phyloP scores from a whole-genome alignment of 1,139 yeast species.

The Debaryomyces subglobosus region DNA sequence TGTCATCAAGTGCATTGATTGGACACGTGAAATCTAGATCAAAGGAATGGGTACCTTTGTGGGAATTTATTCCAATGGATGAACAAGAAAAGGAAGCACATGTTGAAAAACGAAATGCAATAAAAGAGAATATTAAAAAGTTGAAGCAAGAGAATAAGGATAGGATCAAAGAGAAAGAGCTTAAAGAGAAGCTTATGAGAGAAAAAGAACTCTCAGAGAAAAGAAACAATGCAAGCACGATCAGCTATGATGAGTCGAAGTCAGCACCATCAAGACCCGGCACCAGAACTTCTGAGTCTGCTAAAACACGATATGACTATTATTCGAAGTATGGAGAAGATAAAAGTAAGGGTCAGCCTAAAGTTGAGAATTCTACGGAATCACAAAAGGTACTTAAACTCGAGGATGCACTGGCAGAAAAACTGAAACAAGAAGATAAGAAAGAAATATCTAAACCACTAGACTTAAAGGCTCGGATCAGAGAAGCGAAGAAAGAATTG shows the following conservation, averaged over 20 bases:
- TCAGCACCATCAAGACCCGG: conserved; percentile 23
- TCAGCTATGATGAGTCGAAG: conserved; percentile 26
- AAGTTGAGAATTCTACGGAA: conserved; percentile 10
- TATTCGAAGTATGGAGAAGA: conserved; percentile 31
- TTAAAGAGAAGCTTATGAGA: conserved; percentile 17
- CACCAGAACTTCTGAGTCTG: conserved; percentile 21
- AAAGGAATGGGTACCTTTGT: conserved; percentile 56
- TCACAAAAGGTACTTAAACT: conserved; percentile 4
- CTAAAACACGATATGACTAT: conserved; percentile 32
- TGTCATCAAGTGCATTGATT: conserved; percentile 75
- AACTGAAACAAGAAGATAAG: conserved; percentile 5
- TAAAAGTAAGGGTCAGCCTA: conserved; percentile 9
- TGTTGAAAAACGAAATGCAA: conserved; percentile 25
- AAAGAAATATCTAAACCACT: conserved; percentile 10
- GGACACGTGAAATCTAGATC: conserved; percentile 70
- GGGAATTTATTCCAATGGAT: conserved; percentile 58
- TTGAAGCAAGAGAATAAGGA: conserved; percentile 22
- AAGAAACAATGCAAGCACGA: conserved; percentile 13
- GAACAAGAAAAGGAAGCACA: conserved; percentile 32
- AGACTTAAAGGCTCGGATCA: conserved; percentile 24
- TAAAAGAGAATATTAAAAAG: conserved; percentile 21
- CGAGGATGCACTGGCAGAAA: conserved; percentile 9
- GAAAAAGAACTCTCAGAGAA: conserved; percentile 17
- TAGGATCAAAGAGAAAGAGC: conserved; percentile 20
- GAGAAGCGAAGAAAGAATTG: conserved; percentile 29